Conservation (phyloP, 352 stramenopile species). For the Pythium sp. region DNA sequence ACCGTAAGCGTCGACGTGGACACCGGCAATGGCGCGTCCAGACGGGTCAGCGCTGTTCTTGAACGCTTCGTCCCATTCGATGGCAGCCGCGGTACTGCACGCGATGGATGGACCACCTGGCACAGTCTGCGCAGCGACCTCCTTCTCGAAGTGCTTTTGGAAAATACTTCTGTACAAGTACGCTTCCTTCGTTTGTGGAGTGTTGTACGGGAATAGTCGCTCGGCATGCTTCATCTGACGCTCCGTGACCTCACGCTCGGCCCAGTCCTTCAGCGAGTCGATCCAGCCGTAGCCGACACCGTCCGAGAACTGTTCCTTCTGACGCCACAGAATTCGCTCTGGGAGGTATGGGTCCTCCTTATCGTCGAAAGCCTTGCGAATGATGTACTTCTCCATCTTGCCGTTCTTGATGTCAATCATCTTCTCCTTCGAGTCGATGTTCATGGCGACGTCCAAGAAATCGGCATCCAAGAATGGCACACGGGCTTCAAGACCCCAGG, state of each 20-base stretch:
- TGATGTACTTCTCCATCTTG: constrained; percentile 99
- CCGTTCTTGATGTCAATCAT: constrained; percentile 93
- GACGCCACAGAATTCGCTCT: constrained; percentile 97
- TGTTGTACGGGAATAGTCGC: constrained; percentile 98
- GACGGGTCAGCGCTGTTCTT: constrained; percentile 94
- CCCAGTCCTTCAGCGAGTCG: constrained; percentile 95
- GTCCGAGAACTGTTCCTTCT: constrained; percentile 99
- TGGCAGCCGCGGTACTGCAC: constrained; percentile 96
- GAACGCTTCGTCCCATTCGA: constrained; percentile 97
- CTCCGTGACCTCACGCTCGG: constrained; percentile 93
- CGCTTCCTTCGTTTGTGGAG: constrained; percentile 97
- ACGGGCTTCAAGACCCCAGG: constrained; percentile 97
- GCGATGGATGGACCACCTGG: constrained; percentile 97
- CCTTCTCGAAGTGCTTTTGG: constrained; percentile 96
- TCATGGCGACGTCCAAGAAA: constrained; percentile 98
- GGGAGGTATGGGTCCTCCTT: constrained; percentile 97
- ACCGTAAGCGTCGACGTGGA: constrained; percentile 94
- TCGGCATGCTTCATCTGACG: constrained; percentile 93
- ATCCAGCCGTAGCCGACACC: constrained; percentile 99
- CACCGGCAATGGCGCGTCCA: constrained; percentile 91
- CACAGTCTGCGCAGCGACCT: constrained; percentile 96
- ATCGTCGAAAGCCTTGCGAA: constrained; percentile 98
- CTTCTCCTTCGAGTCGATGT: constrained; percentile 96
- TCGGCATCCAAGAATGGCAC: constrained; percentile 98
- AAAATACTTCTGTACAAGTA: constrained; percentile 97